A percentile compares a stretch with the other conserved stretches of the same genome.
These are phyloP conservation scores for Medicago arabica DNA, from an alignment of 306 rosid genomes.

Conservation along the genomic window DNA sequence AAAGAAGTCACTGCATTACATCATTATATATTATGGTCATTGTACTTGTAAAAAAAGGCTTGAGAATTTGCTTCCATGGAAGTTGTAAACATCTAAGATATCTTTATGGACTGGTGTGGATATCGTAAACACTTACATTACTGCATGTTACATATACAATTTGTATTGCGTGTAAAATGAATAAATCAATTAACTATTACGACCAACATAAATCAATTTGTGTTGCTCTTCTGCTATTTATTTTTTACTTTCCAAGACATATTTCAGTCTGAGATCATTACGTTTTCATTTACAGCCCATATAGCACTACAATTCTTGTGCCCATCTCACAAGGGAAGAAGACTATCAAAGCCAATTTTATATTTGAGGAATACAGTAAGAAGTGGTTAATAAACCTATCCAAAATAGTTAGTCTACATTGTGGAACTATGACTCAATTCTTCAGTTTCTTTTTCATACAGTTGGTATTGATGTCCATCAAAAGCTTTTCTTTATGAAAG, in stretches of 20 bases:
- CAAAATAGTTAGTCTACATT: constrained; percentile 19
- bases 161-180: constrained; percentile 9
- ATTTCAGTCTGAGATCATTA: constrained; percentile 40
- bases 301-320: constrained; percentile 64
- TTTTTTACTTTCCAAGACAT: background rate
- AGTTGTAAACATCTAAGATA: constrained; percentile 19
- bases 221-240: constrained; percentile 33
- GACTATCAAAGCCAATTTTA: constrained; percentile 78
- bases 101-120: background rate
- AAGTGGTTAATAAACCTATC: constrained; percentile 37
- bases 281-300: constrained; percentile 73
- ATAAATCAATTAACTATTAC: constrained; percentile 10
- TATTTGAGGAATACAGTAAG: constrained; percentile 88
- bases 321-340: constrained; percentile 72
- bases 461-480: constrained; percentile 91
- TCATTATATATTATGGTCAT: background rate
- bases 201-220: background rate
- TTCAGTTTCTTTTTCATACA: constrained; percentile 43
- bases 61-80: constrained; percentile 25
- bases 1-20: background rate
- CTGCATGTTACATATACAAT: background rate
- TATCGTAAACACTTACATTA: constrained; percentile 9
- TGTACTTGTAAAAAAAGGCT: background rate
- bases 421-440: constrained; percentile 16
- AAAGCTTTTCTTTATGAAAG: constrained; percentile 60